Evolutionary conservation across 768 basidiomycete species (phyloP).

Genomic region (Trichaptum fuscoviolaceum): DNA sequence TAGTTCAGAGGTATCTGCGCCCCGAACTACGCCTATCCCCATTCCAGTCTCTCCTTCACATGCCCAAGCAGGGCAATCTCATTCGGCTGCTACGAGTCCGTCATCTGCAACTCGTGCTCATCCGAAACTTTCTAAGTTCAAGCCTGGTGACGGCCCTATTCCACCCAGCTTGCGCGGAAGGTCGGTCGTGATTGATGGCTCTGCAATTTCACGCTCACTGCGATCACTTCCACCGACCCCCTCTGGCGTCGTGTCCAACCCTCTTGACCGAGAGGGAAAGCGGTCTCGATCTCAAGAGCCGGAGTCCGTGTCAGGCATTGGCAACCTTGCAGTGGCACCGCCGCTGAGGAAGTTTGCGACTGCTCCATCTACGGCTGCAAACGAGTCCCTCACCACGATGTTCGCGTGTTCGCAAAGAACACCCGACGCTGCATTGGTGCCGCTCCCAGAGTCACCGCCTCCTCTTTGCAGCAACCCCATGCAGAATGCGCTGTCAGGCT

Average conservation of each 20-base stretch:
- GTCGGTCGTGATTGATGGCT: background rate
- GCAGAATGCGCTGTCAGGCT: background rate
- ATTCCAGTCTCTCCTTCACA: background rate
- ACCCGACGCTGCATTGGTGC: background rate
- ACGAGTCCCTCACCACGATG: background rate
- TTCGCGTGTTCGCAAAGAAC: background rate
- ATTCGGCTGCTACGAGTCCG: background rate
- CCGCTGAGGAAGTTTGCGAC: background rate
- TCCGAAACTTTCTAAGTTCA: background rate
- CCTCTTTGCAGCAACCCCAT: background rate
- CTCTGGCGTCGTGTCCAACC: background rate
- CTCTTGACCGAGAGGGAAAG: background rate
- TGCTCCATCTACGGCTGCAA: background rate
- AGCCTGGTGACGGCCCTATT: background rate
- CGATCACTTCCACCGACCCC: background rate
- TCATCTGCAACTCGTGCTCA: background rate
- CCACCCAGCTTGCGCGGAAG: background rate
- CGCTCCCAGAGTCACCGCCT: background rate
- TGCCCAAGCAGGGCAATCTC: background rate
- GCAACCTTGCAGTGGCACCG: background rate
- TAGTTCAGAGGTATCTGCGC: background rate
- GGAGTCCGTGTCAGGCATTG: background rate
- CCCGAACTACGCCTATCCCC: background rate
- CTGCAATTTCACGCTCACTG: background rate
- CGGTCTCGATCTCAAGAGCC: background rate